phyloP scores from a whole-genome alignment of 2,329 filamentous ascomycete species.

The Venturia carpophila region DNA sequence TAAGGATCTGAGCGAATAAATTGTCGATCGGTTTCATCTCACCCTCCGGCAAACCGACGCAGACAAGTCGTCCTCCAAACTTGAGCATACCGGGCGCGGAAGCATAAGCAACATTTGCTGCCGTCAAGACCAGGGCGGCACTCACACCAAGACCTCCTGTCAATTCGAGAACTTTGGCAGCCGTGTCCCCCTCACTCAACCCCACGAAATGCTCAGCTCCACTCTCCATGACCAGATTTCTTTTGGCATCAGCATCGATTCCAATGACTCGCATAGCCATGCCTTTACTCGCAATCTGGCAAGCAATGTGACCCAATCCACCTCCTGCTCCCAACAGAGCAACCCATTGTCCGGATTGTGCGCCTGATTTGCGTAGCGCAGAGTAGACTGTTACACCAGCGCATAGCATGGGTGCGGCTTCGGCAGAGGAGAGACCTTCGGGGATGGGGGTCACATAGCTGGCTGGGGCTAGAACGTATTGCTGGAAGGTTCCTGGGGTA shows the following conservation, averaged over 20 bases:
- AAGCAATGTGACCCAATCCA: constrained; percentile 56
- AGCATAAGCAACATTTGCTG: constrained; percentile 41
- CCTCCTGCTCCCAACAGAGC: constrained; percentile 52
- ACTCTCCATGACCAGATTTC: constrained; percentile 52
- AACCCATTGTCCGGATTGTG: constrained; percentile 52
- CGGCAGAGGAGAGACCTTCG: constrained; percentile 49
- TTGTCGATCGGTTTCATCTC: constrained; percentile 38
- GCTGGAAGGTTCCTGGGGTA: constrained; percentile 64
- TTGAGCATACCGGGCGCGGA: constrained; percentile 34
- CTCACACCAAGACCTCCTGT: constrained; percentile 53
- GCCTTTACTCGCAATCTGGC: constrained; percentile 52
- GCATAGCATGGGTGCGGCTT: constrained; percentile 60
- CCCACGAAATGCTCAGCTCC: constrained; percentile 61
- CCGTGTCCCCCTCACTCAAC: constrained; percentile 45
- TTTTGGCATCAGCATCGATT: constrained; percentile 57
- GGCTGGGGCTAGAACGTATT: constrained; percentile 56
- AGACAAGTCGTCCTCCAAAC: constrained; percentile 40
- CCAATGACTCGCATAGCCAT: constrained; percentile 59
- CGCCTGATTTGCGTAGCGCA: constrained; percentile 54
- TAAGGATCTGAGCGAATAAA: constrained; percentile 34
- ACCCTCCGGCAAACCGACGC: constrained; percentile 42
- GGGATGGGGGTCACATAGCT: constrained; percentile 65
- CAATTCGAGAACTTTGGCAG: constrained; percentile 49
- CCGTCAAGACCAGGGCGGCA: constrained; percentile 50
- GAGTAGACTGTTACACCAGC: constrained; percentile 61